Base-by-base conservation (phyloP, 2,329 filamentous ascomycete species). In the Trichoderma aggressivum region DNA sequence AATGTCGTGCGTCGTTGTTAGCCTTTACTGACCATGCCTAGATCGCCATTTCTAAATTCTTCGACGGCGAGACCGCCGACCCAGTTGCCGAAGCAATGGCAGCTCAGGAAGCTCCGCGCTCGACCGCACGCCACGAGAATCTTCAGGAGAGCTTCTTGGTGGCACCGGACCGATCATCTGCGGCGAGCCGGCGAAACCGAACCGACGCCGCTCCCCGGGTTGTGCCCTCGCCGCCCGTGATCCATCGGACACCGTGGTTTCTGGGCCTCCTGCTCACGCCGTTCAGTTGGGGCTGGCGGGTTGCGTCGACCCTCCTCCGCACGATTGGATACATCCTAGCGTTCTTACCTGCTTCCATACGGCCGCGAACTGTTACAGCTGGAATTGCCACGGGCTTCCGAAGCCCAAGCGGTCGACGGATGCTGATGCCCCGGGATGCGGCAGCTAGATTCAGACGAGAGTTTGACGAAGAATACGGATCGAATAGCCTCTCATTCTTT, bases 21-120 rank as follows among this genome's bases (percentile, higher is more conserved):
- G 61, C 56, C 28, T 7, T 6, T 7, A 3, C 14, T 16, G 1
- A 11, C 34, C 4, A 43, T 24, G 16, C 70, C 5, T 79, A 98
- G 91, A 97, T 98, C 77, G 95, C 96, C 71, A 95, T 99, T 74
- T 90, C 96, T 74, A 97, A 97, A 79, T 98, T 98, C 88, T 99
- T 98, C 80, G 96, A 99, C 78, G 96, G 96, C 75, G 96, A 98
- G 82, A 91, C 91, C 4, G 88, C 94, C 62, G 93, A 97, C 79
- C 91, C 89, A 14, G 84, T 95, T 21, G 91, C 92, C 71, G 93
- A 96, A 82, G 92, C 92, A 71, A 86, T 90, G 64, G 87, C 90
- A 62, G 86, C 87, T 8, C 86, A 90, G 72, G 81, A 86, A n/a
- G 85, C 89, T 50, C 90, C 91, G 21, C 88, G 89, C 60, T 85